phyloP scores from a whole-genome alignment of 495 filamentous ascomycete genomes.

The Massariosphaeria phaeospora region DNA sequence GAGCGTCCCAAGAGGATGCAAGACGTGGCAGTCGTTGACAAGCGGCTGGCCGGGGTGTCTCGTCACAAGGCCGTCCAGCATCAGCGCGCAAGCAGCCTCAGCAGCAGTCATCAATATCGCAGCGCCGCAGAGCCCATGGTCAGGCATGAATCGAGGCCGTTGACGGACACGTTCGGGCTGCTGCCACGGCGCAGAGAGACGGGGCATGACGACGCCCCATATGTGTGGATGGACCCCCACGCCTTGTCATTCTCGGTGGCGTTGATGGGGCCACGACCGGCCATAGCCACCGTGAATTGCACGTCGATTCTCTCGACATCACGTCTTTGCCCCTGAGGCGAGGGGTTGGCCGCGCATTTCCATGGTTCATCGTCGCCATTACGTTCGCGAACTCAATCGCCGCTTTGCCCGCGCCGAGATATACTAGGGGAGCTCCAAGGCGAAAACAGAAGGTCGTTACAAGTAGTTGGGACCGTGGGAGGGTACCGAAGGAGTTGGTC shows the following conservation, averaged over 20 bases:
- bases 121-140: neutral
- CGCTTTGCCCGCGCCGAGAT: too few relatives aligned
- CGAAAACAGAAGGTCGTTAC: neutral
- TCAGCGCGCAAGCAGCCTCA: conserved; percentile 4
- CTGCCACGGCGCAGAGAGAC: neutral
- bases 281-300: too few relatives aligned
- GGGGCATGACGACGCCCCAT: neutral
- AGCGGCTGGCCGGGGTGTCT: neutral
- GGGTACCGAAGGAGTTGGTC: conserved; percentile 7
- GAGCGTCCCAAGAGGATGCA: neutral
- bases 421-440: neutral
- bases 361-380: too few relatives aligned
- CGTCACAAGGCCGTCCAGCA: conserved; percentile 16
- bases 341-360: too few relatives aligned
- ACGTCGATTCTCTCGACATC: too few relatives aligned
- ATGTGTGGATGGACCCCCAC: too few relatives aligned
- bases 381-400: too few relatives aligned
- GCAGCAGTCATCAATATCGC: conserved; percentile 12
- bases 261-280: too few relatives aligned
- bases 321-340: too few relatives aligned
- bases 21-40: conserved; percentile 30
- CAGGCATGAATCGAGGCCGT: neutral
- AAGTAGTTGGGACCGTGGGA: neutral
- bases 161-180: neutral
- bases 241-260: neutral